Conservation (phyloP, 306 rosid genomes). For the Begonia peltatifolia region DNA sequence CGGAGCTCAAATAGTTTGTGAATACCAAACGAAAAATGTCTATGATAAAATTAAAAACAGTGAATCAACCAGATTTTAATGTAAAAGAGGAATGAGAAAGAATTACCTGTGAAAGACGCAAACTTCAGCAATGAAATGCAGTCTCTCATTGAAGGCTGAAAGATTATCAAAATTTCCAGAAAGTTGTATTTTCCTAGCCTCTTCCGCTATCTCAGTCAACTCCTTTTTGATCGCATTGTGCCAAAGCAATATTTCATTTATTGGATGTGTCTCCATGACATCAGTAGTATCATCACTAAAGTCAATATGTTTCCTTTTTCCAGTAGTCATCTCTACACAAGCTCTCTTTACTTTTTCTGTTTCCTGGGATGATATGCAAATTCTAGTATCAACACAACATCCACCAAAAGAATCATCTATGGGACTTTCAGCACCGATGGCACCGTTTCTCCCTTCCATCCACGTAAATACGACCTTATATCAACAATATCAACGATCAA, state of each 20-base stretch:
- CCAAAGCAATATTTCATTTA: slow-evolving; percentile 91
- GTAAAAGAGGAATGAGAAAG: slow-evolving; percentile 1
- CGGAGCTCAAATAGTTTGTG: too few relatives aligned
- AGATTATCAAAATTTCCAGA: slow-evolving; percentile 74
- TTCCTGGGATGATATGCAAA: slow-evolving; percentile 28
- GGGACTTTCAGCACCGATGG: slow-evolving; percentile 18
- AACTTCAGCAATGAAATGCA: slow-evolving; percentile 95
- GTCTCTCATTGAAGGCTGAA: slow-evolving; percentile 73
- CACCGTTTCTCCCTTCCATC: slow-evolving; percentile 57
- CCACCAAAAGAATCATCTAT: slow-evolving; percentile 30
- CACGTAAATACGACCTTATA: slow-evolving; percentile 87
- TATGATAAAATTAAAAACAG: not conserved
- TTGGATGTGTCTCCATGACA: slow-evolving; percentile 50
- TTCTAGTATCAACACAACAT: slow-evolving; percentile 19
- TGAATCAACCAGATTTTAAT: not conserved
- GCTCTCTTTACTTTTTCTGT: slow-evolving; percentile 36
- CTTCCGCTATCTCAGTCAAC: slow-evolving; percentile 65
- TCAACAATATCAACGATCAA: slow-evolving; percentile 15
- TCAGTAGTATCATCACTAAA: slow-evolving; percentile 40
- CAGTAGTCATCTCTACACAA: slow-evolving; percentile 41
- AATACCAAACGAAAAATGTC: not conserved
- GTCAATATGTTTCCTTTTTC: slow-evolving; percentile 73
- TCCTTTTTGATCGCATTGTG: slow-evolving; percentile 90
- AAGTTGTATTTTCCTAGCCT: slow-evolving; percentile 32
- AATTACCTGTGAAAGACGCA: slow-evolving; percentile 96